These are phyloP conservation scores for Actinomortierella ambigua DNA, from an alignment of 371 early-diverging fungal species.

Conservation along the genomic window DNA sequence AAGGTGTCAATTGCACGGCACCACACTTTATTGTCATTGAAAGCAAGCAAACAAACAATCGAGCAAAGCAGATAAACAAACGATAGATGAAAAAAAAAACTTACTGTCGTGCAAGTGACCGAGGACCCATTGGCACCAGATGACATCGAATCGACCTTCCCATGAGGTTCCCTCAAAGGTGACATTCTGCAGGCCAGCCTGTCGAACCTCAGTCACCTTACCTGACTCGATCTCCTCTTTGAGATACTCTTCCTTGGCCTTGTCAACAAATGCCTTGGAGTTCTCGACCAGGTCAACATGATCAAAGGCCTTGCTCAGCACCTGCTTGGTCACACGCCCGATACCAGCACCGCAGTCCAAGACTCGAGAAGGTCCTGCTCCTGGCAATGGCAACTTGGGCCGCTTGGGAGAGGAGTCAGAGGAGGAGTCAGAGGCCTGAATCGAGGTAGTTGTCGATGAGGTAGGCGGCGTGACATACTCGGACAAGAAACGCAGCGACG, in stretches of 20 bases:
- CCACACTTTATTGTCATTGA: no score
- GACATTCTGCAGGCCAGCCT: conserved; percentile 85
- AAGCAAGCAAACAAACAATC: no score
- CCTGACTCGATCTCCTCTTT: conserved; percentile 57
- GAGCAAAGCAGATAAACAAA: no score
- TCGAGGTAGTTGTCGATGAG: conserved; percentile 38
- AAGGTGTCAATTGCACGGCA: neutral
- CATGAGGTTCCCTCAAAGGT: conserved; percentile 57
- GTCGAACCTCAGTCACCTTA: conserved; percentile 64
- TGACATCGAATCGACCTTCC: conserved; percentile 78
- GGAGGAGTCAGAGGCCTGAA: conserved; percentile 2
- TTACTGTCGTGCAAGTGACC: conserved; percentile 81
- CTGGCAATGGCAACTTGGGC: conserved; percentile 28
- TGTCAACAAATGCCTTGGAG: conserved; percentile 72
- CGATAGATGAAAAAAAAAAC: neutral
- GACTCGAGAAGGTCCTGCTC: conserved; percentile 34
- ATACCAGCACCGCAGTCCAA: conserved; percentile 95
- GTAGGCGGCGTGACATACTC: conserved; percentile 54
- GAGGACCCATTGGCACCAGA: conserved; percentile 98
- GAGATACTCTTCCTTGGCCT: conserved; percentile 67
- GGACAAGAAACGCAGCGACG: conserved; percentile 70
- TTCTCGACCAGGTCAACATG: conserved; percentile 93
- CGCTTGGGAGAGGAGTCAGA: conserved; percentile 8
- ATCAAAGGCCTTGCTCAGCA: conserved; percentile 75
- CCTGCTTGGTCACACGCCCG: conserved; percentile 89